Percentiles rank a stretch among this genome's conserved stretches.
These are phyloP conservation scores for Mrakia hoshinonis DNA, from an alignment of 768 basidiomycete species.

Conservation along the genomic window DNA sequence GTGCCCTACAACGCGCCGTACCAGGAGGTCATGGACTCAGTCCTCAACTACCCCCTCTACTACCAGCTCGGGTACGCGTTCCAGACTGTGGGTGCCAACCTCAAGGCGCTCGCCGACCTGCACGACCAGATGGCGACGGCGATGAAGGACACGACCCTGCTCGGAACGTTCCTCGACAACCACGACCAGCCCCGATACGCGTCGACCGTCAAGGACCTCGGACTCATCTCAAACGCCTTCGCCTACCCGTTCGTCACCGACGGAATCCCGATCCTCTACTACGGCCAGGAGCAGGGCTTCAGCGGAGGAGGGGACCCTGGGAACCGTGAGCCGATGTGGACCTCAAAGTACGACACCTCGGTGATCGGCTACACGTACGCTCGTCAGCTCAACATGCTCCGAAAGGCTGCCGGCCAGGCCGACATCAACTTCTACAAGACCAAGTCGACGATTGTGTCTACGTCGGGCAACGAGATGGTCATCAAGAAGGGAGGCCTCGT, in stretches of 20 bases:
- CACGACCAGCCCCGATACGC: slow-evolving; percentile 26
- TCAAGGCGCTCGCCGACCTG: neutral
- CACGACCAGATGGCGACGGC: slow-evolving; percentile 12
- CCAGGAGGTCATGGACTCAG: slow-evolving; percentile 14
- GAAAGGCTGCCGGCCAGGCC: slow-evolving; percentile 20
- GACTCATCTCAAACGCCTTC: slow-evolving; percentile 54
- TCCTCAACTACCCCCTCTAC: slow-evolving; percentile 28
- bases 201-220: neutral
- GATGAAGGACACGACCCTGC: slow-evolving; percentile 27
- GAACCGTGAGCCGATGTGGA: slow-evolving; percentile 29
- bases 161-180: slow-evolving; percentile 26
- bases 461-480: slow-evolving; percentile 13
- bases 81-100: neutral
- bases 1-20: slow-evolving; percentile 25
- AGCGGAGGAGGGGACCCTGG: slow-evolving; percentile 26
- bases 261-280: slow-evolving; percentile 70
- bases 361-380: slow-evolving; percentile 16
- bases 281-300: slow-evolving; percentile 49
- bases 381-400: slow-evolving; percentile 4
- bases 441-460: slow-evolving; percentile 12
- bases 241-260: slow-evolving; percentile 65
- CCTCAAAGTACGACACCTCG: slow-evolving; percentile 13
- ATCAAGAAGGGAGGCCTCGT: slow-evolving; percentile 24
- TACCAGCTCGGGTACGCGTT: slow-evolving; percentile 22
- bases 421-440: slow-evolving; percentile 16